phyloP scores from a whole-genome alignment of 345 rosid species.

The Eucalyptus marginata region DNA sequence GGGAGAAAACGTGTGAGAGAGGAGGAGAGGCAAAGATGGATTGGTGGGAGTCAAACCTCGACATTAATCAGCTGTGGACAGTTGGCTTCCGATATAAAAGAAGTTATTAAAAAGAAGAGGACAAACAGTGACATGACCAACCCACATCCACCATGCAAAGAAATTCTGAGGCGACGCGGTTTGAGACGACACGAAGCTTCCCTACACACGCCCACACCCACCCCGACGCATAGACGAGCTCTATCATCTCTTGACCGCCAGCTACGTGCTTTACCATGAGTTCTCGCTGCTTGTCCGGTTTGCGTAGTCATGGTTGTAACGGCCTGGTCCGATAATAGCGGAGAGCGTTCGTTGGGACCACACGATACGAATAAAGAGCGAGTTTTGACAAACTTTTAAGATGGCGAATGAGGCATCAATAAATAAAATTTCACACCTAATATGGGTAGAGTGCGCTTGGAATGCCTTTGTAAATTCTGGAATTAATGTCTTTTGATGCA shows the following conservation, averaged over 20 bases:
- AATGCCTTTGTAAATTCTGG: too few species aligned
- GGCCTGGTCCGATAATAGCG: background rate
- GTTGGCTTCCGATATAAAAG: background rate
- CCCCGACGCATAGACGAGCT: background rate
- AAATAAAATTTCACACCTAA: too few species aligned
- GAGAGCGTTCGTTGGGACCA: background rate
- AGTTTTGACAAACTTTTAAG: background rate
- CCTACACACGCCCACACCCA: background rate
- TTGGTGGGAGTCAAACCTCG: background rate
- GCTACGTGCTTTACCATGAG: background rate
- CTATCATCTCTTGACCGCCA: background rate
- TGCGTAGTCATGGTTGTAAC: background rate
- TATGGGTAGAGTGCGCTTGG: too few species aligned
- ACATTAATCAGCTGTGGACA: background rate
- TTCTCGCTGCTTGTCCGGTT: background rate
- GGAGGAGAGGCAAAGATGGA: background rate
- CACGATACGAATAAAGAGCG: too few species aligned
- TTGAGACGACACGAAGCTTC: background rate
- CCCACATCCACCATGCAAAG: background rate
- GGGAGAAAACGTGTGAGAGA: background rate
- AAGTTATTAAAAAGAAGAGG: background rate
- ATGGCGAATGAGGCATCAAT: accelerated
- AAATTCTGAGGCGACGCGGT: background rate
- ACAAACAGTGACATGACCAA: background rate
- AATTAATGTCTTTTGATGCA: background rate